phyloP scores from a whole-genome alignment of 495 filamentous ascomycete genomes.

The Hypomontagnella submonticulosa region DNA sequence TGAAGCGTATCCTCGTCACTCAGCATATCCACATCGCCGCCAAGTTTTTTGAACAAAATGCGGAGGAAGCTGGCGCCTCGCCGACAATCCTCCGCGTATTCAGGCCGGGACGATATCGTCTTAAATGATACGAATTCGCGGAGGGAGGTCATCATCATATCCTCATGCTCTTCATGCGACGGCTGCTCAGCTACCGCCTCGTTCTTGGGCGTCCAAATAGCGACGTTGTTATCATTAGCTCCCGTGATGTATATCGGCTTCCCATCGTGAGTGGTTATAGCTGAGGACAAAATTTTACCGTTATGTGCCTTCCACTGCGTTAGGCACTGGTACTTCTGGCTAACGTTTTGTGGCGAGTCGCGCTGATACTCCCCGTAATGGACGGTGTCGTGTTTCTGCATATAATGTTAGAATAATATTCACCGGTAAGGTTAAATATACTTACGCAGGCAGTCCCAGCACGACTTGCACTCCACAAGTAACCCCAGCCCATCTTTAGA shows the following conservation, averaged over 20 bases:
- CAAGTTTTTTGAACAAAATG: slow-evolving; percentile 87
- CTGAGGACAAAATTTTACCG: slow-evolving; percentile 88
- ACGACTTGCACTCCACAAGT: slow-evolving; percentile 84
- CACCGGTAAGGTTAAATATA: background rate
- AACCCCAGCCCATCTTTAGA: slow-evolving; percentile 81
- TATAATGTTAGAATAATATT: slow-evolving; percentile 21
- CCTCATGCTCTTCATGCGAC: slow-evolving; percentile 52
- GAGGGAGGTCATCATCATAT: slow-evolving; percentile 85
- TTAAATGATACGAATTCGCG: slow-evolving; percentile 88
- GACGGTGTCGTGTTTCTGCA: slow-evolving; percentile 67
- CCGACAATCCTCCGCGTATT: slow-evolving; percentile 88
- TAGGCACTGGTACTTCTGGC: slow-evolving; percentile 86
- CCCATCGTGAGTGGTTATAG: slow-evolving; percentile 71
- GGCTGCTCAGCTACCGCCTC: slow-evolving; percentile 51
- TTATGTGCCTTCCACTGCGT: slow-evolving; percentile 86
- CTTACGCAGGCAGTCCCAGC: slow-evolving; percentile 83
- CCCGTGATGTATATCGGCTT: slow-evolving; percentile 88
- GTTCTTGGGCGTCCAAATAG: slow-evolving; percentile 86
- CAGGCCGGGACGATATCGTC: slow-evolving; percentile 85
- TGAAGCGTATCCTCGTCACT: slow-evolving; percentile 72
- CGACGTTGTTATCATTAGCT: slow-evolving; percentile 90
- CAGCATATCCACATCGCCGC: slow-evolving; percentile 86
- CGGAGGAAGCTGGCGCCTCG: slow-evolving; percentile 91
- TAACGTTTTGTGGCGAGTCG: slow-evolving; percentile 73
- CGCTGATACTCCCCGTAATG: slow-evolving; percentile 63